Evolutionary conservation across 345 rosid species (phyloP), one percentile per base, ranked within the genome.

Genomic region (Populus pruinosa): DNA sequence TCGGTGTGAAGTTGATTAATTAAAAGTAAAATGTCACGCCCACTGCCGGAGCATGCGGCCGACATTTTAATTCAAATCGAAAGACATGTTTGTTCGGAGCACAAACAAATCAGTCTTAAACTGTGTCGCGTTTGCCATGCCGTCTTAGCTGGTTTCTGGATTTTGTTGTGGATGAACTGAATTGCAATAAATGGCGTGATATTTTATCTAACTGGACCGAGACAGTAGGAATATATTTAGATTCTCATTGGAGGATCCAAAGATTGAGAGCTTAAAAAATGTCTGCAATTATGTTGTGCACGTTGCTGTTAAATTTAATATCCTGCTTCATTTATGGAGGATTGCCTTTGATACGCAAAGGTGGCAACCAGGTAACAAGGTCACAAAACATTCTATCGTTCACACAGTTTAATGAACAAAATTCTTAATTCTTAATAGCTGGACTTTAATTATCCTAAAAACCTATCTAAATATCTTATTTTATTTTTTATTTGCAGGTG

Each of bases 241-340:
- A 47, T 72, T 73, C 55, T 31, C 65, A 35, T 35, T 17, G 29
- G 76, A 62, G 76, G 72, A 77, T 36, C 56, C 67, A 72, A 61
- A 74, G 66, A 27, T 16, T 5, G n/a, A 17, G 61, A 13, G 65
- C 67, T n/a, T 13, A 55, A 33, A 10, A 3, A 66, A 69, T 21
- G 67, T 36, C 61, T 74, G 65, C 84, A 76, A 78, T 86, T 53
- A 86, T 84, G 85, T n/a, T 59, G n/a, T 33, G 82, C 89, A 86
- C 82, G 86, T 84, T 68, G 67, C 23, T 59, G 53, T 31, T 27
- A 9, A 56, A 39, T 41, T 73, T 56, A 63, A 73, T 65, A 65
- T 4, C 3, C 62, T 72, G 12, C 43, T 64, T 16, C n/a, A 7
- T 73, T 56, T 55, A 20, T 55, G 61, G 61, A 55, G 44, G 56